Base-by-base conservation (phyloP, 1,284 basidiomycete genomes). In the Thecaphora frezii region DNA sequence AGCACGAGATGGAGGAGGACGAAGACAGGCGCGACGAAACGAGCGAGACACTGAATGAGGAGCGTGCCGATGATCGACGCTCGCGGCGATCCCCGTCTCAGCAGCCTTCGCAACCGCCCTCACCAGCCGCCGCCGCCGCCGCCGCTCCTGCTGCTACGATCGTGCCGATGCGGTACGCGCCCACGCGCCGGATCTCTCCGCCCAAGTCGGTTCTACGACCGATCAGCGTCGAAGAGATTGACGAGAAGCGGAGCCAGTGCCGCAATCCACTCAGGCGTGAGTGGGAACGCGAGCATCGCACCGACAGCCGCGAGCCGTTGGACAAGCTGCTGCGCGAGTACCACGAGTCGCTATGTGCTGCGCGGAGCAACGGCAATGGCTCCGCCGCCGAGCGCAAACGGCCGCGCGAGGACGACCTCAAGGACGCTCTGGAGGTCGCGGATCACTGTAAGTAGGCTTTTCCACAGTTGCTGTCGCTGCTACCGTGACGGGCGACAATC, bases 251-350 rank as follows among this genome's bases (percentile, higher is more conserved):
- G 25, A 33, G 24, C 8, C 57, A 46, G 8, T 69, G 66, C 23
- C 57, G 51, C 13, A 76, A 76, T 40, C 60, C 73, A 8, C 51
- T 76, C 16, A 57, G 74, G 1, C 39, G 44, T 7, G 58, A 69
- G 40, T 73, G 70, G 70, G 61, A 70, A 42, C 51, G 51, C n/a
- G 37, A 53, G 2, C 44, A 58, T 19, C 46, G 53, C 12, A 24
- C 45, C 8, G 56, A 66, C 45, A 66, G 64, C 41, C 50, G 64
- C 21, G 64, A 59, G 40, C 50, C 64, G 22, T 50, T 66, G 2
- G 64, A 66, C 48, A 48, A 55, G 30, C 62, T 66, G 21, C 22
- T 66, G 44, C 58, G 56, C 25, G 59, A 62, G 23, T 59, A 62
- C 40, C 53, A 58, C 28, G 33, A 36, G 33, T 36, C 33, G 24